Conservation (phyloP, 2,329 filamentous ascomycete species). For the Gremmenia infestans region DNA sequence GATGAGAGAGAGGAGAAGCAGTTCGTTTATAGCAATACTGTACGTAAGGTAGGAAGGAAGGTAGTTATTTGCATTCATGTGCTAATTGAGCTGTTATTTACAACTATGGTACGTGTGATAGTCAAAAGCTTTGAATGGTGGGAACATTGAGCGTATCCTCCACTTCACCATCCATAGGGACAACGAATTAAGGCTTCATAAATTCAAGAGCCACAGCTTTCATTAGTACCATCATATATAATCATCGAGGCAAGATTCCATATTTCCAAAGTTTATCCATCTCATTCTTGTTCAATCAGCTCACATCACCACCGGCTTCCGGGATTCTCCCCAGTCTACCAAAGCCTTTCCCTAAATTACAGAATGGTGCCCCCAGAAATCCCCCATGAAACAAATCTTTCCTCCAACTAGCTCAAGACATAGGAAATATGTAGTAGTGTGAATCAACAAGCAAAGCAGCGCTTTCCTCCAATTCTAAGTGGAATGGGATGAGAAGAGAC, state of each 20-base stretch:
- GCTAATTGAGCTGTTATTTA: too few relatives aligned
- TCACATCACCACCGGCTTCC: background rate
- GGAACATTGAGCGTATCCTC: too few relatives aligned
- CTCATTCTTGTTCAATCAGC: background rate
- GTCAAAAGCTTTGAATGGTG: too few relatives aligned
- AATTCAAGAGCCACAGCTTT: background rate
- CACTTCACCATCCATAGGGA: too few relatives aligned
- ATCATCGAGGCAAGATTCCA: too few relatives aligned
- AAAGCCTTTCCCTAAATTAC: conserved; percentile 20
- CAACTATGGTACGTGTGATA: too few relatives aligned
- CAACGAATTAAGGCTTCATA: background rate
- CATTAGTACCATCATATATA: background rate
- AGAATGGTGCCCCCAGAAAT: conserved; percentile 15
- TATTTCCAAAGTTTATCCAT: background rate
- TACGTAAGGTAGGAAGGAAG: too few relatives aligned
- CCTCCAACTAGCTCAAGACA: conserved; percentile 4
- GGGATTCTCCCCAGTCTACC: conserved; percentile 3
- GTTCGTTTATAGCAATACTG: too few relatives aligned
- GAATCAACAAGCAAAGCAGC: background rate
- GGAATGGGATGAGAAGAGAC: conserved; percentile 1
- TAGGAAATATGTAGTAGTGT: conserved; percentile 6
- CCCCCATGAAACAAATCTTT: background rate
- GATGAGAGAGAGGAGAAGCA: too few relatives aligned
- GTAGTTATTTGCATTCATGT: too few relatives aligned
- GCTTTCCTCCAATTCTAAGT: conserved; percentile 1